Base-by-base conservation (phyloP, 306 rosid genomes). In the Sophora flavescens region DNA sequence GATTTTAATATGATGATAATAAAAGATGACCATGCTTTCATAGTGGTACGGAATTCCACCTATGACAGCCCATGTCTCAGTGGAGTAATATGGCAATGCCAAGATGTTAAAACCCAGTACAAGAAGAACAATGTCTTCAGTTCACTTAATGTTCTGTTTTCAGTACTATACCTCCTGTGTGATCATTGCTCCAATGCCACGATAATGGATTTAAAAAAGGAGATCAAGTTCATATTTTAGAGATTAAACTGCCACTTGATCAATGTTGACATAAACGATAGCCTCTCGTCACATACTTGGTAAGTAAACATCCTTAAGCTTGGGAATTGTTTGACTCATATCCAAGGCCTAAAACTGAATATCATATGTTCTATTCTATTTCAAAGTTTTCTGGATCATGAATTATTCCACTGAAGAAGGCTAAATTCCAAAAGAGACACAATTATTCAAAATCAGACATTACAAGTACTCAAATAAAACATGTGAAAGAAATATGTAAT, bases 221-320 rank as follows among this genome's bases (percentile, higher is more conserved):
- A 53, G 48, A 15, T 42, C 13, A 42, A 17, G 8, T 72, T 63
- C 26, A 44, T 39, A 63, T 54, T 63, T 72, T 8, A 18, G 53
- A 64, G 36, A 80, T 64, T 50, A 72, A 42, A 16, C 74, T 63
- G 67, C 13, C 68, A 53, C 22, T 42, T 42, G 7, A 63, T 80
- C 69, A 71, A 41, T 30, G 38, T 51, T 52, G 66, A 45, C 42
- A 28, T 15, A 47, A 59, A 14, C 13, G 26, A 76, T 26, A 79
- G 53, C 50, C 52, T 63, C 51, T 16, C 1, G 13, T 53, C 15
- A 39, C 47, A 44, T 54, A 32, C 35, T 60, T 13, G 5, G 18
- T 5, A 58, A 42, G 53, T 50, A 48, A 39, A 63, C 70, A 35
- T 63, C 64, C 18, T 63, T 51, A 12, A 30, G 11, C 51, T 54